Percentiles rank a stretch among this genome's conserved stretches.
phyloP scores from a whole-genome alignment of 345 rosid species.

The Populus simonii region DNA sequence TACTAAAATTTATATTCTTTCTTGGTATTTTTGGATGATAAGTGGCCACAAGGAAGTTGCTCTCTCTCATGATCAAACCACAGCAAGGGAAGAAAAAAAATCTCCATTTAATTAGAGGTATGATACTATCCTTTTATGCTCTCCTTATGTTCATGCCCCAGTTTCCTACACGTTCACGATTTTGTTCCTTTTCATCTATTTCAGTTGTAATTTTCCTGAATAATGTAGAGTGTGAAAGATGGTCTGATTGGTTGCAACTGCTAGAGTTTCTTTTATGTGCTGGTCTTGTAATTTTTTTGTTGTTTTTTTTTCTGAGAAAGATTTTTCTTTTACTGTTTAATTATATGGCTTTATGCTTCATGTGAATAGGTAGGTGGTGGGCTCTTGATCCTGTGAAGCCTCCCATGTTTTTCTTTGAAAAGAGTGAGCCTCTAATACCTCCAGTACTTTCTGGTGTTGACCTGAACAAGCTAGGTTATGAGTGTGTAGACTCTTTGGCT shows the following conservation, averaged over 20 bases:
- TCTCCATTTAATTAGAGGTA: too few relatives aligned
- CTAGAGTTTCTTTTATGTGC: background rate
- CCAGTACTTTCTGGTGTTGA: constrained; percentile 62
- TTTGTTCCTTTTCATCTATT: too few relatives aligned
- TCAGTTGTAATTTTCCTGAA: background rate
- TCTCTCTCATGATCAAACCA: too few relatives aligned
- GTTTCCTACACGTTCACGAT: too few relatives aligned
- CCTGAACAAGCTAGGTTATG: constrained; percentile 56
- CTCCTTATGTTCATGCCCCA: too few relatives aligned
- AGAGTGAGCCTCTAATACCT: constrained; percentile 62
- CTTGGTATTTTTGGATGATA: too few relatives aligned
- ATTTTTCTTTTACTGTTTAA: constrained; percentile 5
- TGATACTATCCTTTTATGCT: too few relatives aligned
- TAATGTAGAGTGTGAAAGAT: background rate
- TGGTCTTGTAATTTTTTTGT: background rate
- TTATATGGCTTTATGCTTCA: constrained; percentile 11
- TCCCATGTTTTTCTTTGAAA: constrained; percentile 91
- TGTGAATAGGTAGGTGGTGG: constrained; percentile 67
- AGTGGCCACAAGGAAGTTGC: too few relatives aligned
- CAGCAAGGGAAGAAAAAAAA: too few relatives aligned
- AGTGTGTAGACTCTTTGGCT: background rate
- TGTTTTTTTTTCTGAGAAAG: background rate
- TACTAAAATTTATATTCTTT: too few relatives aligned
- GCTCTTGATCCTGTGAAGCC: constrained; percentile 82
- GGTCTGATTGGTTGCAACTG: background rate